A percentile compares a stretch with the other conserved stretches of the same genome.
Conservation (phyloP, 2,329 filamentous ascomycete genomes). For the Rhynchosporium secalis region DNA sequence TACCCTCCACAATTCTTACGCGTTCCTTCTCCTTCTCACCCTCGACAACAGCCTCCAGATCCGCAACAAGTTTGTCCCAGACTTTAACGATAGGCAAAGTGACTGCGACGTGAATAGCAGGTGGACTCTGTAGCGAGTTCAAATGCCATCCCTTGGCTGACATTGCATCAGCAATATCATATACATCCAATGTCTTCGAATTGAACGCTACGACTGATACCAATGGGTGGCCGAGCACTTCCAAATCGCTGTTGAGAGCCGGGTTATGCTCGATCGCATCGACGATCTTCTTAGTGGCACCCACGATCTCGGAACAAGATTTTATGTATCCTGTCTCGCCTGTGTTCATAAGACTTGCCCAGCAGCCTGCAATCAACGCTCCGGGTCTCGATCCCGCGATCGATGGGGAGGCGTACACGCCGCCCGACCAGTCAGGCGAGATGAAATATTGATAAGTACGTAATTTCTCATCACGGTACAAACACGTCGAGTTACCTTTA, state of each 20-base stretch:
- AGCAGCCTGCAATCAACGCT: conserved; percentile 92
- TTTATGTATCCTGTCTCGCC: conserved; percentile 87
- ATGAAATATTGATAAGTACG: conserved; percentile 96
- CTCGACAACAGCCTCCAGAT: conserved; percentile 67
- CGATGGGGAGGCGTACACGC: conserved; percentile 90
- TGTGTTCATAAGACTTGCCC: conserved; percentile 86
- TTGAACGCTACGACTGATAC: conserved; percentile 90
- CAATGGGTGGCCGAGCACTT: conserved; percentile 79
- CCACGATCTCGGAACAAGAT: conserved; percentile 84
- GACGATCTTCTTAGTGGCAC: conserved; percentile 79
- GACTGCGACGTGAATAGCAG: conserved; percentile 91
- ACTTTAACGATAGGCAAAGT: conserved; percentile 82
- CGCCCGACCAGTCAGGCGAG: conserved; percentile 89
- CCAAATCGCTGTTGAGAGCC: conserved; percentile 68
- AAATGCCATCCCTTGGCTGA: conserved; percentile 86
- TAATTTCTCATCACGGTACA: conserved; percentile 80
- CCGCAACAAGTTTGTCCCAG: conserved; percentile 74
- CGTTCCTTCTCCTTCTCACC: conserved; percentile 80
- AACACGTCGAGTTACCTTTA: conserved; percentile 90
- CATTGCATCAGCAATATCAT: conserved; percentile 92
- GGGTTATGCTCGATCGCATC: conserved; percentile 71
- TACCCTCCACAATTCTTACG: conserved; percentile 68
- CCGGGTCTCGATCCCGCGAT: conserved; percentile 91
- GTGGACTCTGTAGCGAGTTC: conserved; percentile 87
- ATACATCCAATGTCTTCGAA: conserved; percentile 82